Base-by-base conservation (phyloP, 495 filamentous ascomycete species). In the Neurospora terricola region DNA sequence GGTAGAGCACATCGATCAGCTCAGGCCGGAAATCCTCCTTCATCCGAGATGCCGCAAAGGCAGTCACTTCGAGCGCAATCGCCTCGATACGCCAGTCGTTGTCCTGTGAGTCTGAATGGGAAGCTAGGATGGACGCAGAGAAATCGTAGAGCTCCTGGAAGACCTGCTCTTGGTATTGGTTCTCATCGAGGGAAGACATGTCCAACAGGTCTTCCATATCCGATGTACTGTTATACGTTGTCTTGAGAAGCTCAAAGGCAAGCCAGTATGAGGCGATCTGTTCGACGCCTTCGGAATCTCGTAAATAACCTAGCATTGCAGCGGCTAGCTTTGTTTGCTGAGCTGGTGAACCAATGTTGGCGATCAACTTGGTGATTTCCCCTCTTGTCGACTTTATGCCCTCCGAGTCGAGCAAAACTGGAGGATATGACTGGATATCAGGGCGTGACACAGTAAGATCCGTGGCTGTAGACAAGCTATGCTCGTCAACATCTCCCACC, bases 1-100 rank as follows among this genome's bases (percentile, higher is more conserved):
- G 94, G 79, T 97, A 98, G 9, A 99, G 85, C 3, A 93, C 90
- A 74, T 99, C 96, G 72, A 97, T 92, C 11, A 99, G 86, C 78
- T 98, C 94, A 4, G 88, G 86, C 18, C 92, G 89, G 79, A 98
- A 99, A 8, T 88, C 88, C 69, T 86, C 75, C 71, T 88, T 86
- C 27, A 91, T 83, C n/a, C 88, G 87, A 38, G 88, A 85, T 2
- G 93, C 90, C 73, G 92, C 88, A 59, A 93, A 86, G 18, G 92
- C 90, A 8, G 93, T 83, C 2, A 90, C 88, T 77, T 97, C 93
- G 16, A 97, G 78, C 1, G 92, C 90, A 59, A 95, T 86, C 12
- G 91, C 92, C 73, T 88, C 84, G 11, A 90, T 78, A 40, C 89
- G 86, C 92, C 93, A 94, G 77, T 95, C 91, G 4, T 77, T 72